Conservation (phyloP, 2,329 filamentous ascomycete species). For the Kalmusia sp. region DNA sequence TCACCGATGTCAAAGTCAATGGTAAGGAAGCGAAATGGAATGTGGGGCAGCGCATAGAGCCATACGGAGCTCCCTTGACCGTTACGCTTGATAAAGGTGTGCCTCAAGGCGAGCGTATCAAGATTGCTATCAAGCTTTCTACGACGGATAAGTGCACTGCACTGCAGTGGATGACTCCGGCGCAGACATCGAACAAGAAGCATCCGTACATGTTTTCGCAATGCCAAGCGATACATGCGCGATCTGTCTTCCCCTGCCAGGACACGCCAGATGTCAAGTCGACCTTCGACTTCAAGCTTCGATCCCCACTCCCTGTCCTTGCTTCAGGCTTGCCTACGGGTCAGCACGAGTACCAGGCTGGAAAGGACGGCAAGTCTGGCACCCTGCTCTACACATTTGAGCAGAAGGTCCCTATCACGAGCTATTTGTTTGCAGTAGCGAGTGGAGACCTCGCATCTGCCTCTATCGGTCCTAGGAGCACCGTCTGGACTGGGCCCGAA, state of each 20-base stretch:
- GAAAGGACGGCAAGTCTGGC: constrained; percentile 60
- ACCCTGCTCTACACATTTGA: constrained; percentile 80
- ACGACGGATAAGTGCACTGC: constrained; percentile 91
- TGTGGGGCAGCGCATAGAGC: constrained; percentile 72
- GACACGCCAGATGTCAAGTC: constrained; percentile 98
- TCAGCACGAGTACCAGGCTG: constrained; percentile 58
- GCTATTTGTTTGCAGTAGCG: constrained; percentile 93
- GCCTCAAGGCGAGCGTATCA: constrained; percentile 54
- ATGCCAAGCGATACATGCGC: constrained; percentile 94
- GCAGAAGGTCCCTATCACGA: constrained; percentile 90
- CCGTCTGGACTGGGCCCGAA: constrained; percentile 87
- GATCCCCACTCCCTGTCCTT: constrained; percentile 86
- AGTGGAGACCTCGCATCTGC: constrained; percentile 83
- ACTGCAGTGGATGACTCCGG: constrained; percentile 92
- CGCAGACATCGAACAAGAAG: constrained; percentile 93
- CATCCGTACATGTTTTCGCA: constrained; percentile 98
- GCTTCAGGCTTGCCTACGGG: constrained; percentile 78
- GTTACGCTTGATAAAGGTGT: constrained; percentile 60
- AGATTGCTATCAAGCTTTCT: constrained; percentile 62
- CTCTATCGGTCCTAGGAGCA: constrained; percentile 83
- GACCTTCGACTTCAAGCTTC: constrained; percentile 89
- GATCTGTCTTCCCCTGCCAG: constrained; percentile 94
- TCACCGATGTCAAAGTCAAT: constrained; percentile 75
- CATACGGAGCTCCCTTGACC: constrained; percentile 76
- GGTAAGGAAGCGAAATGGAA: constrained; percentile 71